Conservation (phyloP, 2,329 filamentous ascomycete species). For the Diaporthe batatas region DNA sequence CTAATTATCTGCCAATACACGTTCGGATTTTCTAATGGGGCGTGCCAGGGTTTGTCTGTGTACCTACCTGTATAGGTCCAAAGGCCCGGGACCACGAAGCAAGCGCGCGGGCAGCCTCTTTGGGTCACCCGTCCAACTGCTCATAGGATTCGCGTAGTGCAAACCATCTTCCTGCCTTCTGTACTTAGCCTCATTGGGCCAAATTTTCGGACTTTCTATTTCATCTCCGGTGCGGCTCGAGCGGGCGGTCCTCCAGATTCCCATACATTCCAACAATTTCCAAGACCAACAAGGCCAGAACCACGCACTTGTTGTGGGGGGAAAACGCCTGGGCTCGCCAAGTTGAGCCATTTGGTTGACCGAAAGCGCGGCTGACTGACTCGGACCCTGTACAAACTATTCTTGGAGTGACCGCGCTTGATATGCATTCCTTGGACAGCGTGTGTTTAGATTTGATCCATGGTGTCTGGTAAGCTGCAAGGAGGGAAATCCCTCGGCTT, state of each 20-base stretch:
- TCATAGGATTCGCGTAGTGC: not conserved
- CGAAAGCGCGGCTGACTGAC: conserved; percentile 11
- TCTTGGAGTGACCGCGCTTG: not conserved
- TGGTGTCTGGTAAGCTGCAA: not conserved
- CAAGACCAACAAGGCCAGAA: not conserved
- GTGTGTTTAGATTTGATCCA: not conserved
- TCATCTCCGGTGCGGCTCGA: not conserved
- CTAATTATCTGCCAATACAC: not conserved
- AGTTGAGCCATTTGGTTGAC: conserved; percentile 1
- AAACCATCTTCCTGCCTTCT: not conserved
- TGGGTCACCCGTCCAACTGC: not conserved
- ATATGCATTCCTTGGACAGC: not conserved
- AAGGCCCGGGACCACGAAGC: not conserved
- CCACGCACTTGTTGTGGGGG: not conserved
- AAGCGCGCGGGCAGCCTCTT: conserved; percentile 7
- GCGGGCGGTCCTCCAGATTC: not conserved
- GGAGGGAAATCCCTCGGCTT: not conserved
- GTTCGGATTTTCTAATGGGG: not conserved
- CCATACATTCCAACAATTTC: not conserved
- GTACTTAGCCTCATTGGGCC: not conserved
- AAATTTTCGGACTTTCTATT: conserved; percentile 8
- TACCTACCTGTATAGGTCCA: not conserved
- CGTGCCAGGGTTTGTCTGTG: not conserved
- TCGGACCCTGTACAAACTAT: not conserved
- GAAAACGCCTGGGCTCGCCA: not conserved